Base-by-base conservation (phyloP, 2,329 filamentous ascomycete species). In the Apiospora marii region DNA sequence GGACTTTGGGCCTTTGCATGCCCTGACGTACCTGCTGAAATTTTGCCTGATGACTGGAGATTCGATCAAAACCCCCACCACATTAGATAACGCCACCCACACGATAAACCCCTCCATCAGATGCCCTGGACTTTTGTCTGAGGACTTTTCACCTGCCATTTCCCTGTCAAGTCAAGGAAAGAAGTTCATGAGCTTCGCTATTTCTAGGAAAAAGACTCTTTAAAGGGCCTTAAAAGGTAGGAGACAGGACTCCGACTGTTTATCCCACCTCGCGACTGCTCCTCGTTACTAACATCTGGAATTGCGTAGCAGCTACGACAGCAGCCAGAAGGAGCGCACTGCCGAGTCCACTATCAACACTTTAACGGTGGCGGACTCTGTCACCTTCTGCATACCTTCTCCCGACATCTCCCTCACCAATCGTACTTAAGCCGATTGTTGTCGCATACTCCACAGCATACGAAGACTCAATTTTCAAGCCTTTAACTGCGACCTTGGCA, bases 21-120 rank as follows among this genome's bases (percentile, higher is more conserved):
- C 58, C 58, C 58, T 64, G 58, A 64, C 58, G 58, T 64, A 64
- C 58, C 58, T 64, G 58, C 58, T 64, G 58, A 64, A 64, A 64
- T 64, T 64, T 64, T 41, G 58, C 58, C 34, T 41, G 58, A 64
- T 37, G 34, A 64, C 58, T n/a, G 58, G 58, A 22, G 58, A 64
- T 64, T 64, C 58, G 58, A 64, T 64, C 58, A 41, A 64, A 64
- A 64, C 58, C 58, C 58, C 58, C 58, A 64, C 58, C 58, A 64
- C 37, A 34, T n/a, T 51, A 70, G 68, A 70, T 70, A 70, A 70
- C 68, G 68, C 68, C 68, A 70, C 68, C 68, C 68, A 70, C 68
- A 70, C 48, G 46, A 48, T 70, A 27, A 58, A 70, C 68, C 68
- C 68, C 68, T 70, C 68, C 68, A 69, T 69, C 44, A 13, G 58